Evolutionary conservation across 2,329 filamentous ascomycete genomes (phyloP), one percentile per base, ranked within the genome.

Genomic region (Seiridium cupressi): DNA sequence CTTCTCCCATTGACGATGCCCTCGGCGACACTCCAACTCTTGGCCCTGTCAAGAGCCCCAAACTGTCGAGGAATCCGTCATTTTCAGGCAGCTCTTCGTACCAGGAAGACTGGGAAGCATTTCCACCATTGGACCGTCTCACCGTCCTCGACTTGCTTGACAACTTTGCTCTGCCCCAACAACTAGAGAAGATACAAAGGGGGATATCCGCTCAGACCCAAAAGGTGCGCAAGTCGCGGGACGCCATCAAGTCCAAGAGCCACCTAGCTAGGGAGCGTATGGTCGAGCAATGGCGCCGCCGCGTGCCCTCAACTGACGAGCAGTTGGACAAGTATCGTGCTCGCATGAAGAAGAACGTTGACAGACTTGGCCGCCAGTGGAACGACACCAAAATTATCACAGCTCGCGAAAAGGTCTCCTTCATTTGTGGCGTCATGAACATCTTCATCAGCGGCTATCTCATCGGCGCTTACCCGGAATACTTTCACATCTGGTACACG

Each of bases 401-500:
- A 1, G 76, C 91, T 55, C 88, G 93, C 61, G 95, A 99, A 78
- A 99, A 99, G 82, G 81, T 96, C 54, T 93, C 94, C 5, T 99
- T 99, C 76, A 97, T 99, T 63, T 94, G 88, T 62, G 95, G 93
- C 69, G 93, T 97, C 66, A 86, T 97, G 78, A 99, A 99, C 77
- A 95, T 99, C 74, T 96, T 99, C 76, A 88, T 98, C 72, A 96
- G 92, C 66, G 95, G 94, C 60, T 98, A 97, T 74, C 80, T 99
- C 51, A 90, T 99, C 57, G 95, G 95, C 62, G 92, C 87, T 36
- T 89, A 83, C 68, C 93, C 95, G 0, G 82, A 96, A 68, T 89
- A 87, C 73, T 97, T 98, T 75, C 94, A 96, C 67, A 79, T 90
- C 66, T 99, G 95, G 95, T 99, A 97, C 75, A 93, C 91, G 6